Evolutionary conservation across 305 asterid genomes (phyloP), one percentile per base, ranked within the genome.

Genomic region (Caryopteris hybrid): DNA sequence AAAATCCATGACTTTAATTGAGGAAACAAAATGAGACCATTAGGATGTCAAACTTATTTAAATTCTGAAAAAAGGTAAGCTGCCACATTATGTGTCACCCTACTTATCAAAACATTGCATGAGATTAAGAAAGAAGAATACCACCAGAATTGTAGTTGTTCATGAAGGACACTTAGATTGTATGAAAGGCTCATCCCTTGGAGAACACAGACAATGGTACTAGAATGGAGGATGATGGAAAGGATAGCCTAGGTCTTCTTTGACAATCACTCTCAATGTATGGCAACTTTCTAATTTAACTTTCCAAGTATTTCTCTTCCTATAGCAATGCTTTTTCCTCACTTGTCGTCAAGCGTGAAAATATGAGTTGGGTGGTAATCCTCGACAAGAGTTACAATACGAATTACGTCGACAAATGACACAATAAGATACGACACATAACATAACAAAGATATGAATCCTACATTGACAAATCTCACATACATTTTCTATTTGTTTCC

Each of bases 381-480:
- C 39, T 33, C 9, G 5, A 33, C 4, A 33, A 1, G 39, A 33
- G 39, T 33, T 33, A 33, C 39, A 2, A 33, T 7, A 6, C 39
- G 5, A n/a, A 25, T 4, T 4, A 25, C 31, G 4, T 4, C 2
- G 31, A 25, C 31, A 2, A 33, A 33, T 6, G 39, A 1, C 6
- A 33, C 5, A 6, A 33, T 4, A 33, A 33, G 39, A 33, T 6
- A 33, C 8, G 9, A 33, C 39, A 33, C 5, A 6, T 7, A 7
- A 33, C 8, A 33, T 4, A 33, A 33, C 9, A 7, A 33, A 33
- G 5, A 27, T 14, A 38, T 27, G 21, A 11, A 61, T 70, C 25
- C 42, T 33, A 64, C 21, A 45, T 57, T 53, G 66, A 45, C 43
- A 36, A 56, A 68, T 46, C 39, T 14, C 69, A 46, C 27, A 23